phyloP scores from a whole-genome alignment of 1,284 basidiomycete species.

The Trametes versicolor region DNA sequence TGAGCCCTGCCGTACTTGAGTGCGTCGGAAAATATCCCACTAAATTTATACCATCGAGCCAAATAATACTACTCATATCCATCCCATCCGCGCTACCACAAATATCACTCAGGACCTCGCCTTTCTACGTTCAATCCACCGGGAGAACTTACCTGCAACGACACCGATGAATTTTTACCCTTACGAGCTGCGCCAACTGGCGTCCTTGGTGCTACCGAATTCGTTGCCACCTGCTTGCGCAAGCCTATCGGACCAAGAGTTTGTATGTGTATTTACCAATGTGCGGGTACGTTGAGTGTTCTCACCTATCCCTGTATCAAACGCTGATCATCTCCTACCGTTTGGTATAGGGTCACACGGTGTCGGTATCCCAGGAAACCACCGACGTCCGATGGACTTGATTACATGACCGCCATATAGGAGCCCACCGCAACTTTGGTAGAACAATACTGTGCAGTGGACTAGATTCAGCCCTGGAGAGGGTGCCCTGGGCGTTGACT shows the following conservation, averaged over 20 bases:
- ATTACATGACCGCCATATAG: background rate
- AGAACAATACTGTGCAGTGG: background rate
- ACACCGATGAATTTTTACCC: too few species aligned
- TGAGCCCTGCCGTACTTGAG: background rate
- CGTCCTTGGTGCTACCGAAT: background rate
- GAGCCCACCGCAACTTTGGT: background rate
- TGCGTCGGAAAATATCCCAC: background rate
- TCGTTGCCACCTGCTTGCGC: background rate
- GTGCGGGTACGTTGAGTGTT: background rate
- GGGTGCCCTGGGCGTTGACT: background rate
- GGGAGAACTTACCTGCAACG: too few species aligned
- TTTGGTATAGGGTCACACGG: background rate
- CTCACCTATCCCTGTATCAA: background rate
- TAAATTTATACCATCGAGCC: too few species aligned
- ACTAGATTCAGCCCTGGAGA: background rate
- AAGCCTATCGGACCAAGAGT: background rate
- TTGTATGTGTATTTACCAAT: background rate
- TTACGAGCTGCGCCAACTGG: background rate
- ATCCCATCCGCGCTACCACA: too few species aligned
- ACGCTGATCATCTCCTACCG: background rate
- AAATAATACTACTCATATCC: too few species aligned
- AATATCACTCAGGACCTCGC: too few species aligned
- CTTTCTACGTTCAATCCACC: too few species aligned
- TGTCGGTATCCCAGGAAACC: background rate
- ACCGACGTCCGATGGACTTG: background rate